Evolutionary conservation across 2,329 filamentous ascomycete genomes (phyloP).

Genomic region (Dryadomyces quercivorus): DNA sequence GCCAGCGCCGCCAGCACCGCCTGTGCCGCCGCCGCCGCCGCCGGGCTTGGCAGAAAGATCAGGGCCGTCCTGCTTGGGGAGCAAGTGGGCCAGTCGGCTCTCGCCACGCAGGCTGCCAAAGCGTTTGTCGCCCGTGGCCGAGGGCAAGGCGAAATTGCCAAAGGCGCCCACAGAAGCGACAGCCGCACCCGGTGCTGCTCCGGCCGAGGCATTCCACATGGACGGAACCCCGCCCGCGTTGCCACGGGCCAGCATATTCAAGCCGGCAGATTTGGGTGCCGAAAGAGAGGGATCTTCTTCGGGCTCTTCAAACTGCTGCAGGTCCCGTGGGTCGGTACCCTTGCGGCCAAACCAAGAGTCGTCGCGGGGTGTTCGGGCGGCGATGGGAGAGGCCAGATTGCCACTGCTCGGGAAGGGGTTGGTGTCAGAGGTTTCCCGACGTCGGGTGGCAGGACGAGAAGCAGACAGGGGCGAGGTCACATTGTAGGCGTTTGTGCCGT

Average conservation of each 20-base stretch:
- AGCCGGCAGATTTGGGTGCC: constrained; percentile 21
- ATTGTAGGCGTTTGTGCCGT: constrained; percentile 50
- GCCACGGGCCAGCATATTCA: constrained; percentile 38
- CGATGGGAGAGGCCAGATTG: constrained; percentile 48
- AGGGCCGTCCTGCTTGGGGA: constrained; percentile 33
- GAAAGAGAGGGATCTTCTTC: constrained; percentile 30
- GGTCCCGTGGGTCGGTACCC: constrained; percentile 39
- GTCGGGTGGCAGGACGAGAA: constrained; percentile 61
- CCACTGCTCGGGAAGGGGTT: constrained; percentile 44
- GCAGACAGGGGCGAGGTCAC: constrained; percentile 61
- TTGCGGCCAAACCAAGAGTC: constrained; percentile 51
- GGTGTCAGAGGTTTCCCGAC: constrained; percentile 67
- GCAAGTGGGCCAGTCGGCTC: constrained; percentile 75
- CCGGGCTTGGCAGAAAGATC: not conserved
- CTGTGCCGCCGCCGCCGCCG: no score
- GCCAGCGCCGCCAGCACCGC: not conserved
- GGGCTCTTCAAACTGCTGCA: constrained; percentile 35
- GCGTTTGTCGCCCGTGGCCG: constrained; percentile 58
- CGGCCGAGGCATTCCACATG: constrained; percentile 30
- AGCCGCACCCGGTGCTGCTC: constrained; percentile 45
- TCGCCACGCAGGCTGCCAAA: constrained; percentile 58
- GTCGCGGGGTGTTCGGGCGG: constrained; percentile 44
- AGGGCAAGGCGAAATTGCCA: constrained; percentile 70
- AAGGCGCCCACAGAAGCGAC: constrained; percentile 60
- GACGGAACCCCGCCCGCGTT: constrained; percentile 27